Evolutionary conservation across 371 early-diverging fungal species (phyloP).

Genomic region (Mucor mucedo): DNA sequence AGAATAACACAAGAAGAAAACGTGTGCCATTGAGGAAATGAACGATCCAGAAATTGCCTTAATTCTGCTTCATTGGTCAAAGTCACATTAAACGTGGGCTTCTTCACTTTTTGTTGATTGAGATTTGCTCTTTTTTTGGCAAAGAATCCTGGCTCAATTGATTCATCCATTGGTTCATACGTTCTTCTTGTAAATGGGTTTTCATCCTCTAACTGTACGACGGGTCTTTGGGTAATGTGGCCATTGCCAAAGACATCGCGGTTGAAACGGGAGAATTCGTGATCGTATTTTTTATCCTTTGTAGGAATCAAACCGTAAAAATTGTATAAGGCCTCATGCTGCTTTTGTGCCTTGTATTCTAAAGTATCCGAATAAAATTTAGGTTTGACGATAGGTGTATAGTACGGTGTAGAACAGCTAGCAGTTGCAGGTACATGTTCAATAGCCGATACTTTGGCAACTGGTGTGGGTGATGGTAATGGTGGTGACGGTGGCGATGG

Average conservation of each 20-base stretch:
- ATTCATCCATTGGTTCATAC: background rate
- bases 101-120: background rate
- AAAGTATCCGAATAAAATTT: constrained; percentile 16
- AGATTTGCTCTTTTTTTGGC: background rate
- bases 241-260: constrained; percentile 9
- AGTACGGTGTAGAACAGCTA: constrained; percentile 4
- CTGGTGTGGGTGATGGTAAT: background rate
- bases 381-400: constrained; percentile 5
- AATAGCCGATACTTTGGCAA: background rate
- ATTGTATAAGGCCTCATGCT: constrained; percentile 1
- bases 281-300: background rate
- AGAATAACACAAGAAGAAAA: constrained; percentile 22
- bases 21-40: constrained; percentile 23
- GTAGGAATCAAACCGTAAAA: constrained; percentile 2
- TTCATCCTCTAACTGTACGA: background rate
- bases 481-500: background rate
- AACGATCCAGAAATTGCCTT: constrained; percentile 3
- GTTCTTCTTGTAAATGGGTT: background rate
- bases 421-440: background rate
- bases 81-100: background rate
- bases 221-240: background rate
- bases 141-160: background rate
- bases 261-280: constrained; percentile 18
- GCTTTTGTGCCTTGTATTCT: background rate
- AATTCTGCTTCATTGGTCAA: background rate